Base-by-base conservation (phyloP, 164 flowering plant species). In the Echeveria elegans region DNA sequence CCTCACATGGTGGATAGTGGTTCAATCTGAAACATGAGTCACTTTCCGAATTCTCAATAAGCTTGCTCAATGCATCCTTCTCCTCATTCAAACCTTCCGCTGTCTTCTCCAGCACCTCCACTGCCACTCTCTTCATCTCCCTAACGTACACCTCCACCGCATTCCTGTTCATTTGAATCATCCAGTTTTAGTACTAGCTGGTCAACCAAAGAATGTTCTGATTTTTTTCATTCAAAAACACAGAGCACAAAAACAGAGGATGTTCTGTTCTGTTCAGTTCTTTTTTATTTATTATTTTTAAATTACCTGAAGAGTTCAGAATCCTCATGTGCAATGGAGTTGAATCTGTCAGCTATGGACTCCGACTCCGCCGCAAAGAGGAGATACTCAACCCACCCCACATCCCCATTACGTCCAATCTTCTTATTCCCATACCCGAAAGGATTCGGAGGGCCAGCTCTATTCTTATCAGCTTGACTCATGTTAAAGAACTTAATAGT, bases 341-440 rank as follows among this genome's bases (percentile, higher is more conserved):
- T 64, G 65, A 73, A 70, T 18, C 41, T 71, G 6, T 63, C 69
- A 31, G 71, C 65, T 41, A 58, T 36, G 36, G 34, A 38, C 6
- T 69, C 65, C 30, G 72, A 21, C 24, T 67, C 59, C 26, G 78
- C 32, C 16, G 70, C 66, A 2, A 78, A 26, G 43, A 80, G 78
- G 8, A 80, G 70, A 45, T 80, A 77, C 32, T 80, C 80, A 19
- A 80, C 73, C 80, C 80, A 75, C 19, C 82, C 82, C 16, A 77
- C 45, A 58, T 80, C 82, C 43, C 82, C 82, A 59, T 67, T 77
- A 1, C 32, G 58, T 14, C 82, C 82, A 26, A 80, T 77, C 7
- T 24, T 60, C 68, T 75, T 75, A 72, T 75, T 80, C 0, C 82
- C 82, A 40, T 80, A 80, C 29, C 78, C 78, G 65, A 72, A 77